Evolutionary conservation across 1,284 basidiomycete species (phyloP).

Genomic region (Cryptococcus neoformans): DNA sequence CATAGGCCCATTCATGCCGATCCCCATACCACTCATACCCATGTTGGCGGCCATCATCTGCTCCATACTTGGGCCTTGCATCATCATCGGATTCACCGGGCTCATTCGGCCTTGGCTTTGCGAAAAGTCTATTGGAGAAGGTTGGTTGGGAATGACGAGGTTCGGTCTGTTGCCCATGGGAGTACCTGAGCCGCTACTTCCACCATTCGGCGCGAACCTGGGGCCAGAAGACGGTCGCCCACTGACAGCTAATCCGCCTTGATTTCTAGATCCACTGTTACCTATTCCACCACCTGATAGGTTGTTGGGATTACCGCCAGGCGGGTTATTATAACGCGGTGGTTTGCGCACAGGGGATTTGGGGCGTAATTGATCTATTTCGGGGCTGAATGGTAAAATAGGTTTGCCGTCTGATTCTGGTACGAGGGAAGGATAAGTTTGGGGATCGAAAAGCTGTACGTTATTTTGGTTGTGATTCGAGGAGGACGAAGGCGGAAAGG

Average conservation of each 20-base stretch:
- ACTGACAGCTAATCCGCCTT: too few relatives aligned
- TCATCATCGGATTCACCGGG: background rate
- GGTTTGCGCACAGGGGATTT: slow-evolving; percentile 63
- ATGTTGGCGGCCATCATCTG: slow-evolving; percentile 30
- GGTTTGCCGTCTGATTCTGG: slow-evolving; percentile 17
- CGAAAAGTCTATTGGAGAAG: background rate
- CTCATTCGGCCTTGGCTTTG: background rate
- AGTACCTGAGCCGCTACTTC: background rate
- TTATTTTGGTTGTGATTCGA: background rate
- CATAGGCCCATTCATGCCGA: background rate
- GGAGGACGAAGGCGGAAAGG: slow-evolving; percentile 6
- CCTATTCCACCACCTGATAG: too few relatives aligned
- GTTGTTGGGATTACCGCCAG: too few relatives aligned
- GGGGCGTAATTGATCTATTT: slow-evolving; percentile 80
- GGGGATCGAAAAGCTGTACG: slow-evolving; percentile 50
- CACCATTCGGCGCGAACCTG: too few relatives aligned
- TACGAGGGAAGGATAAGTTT: slow-evolving; percentile 53
- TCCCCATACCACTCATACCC: background rate
- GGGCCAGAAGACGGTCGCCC: too few relatives aligned
- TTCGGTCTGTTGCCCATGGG: background rate
- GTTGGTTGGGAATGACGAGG: too few relatives aligned
- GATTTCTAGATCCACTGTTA: too few relatives aligned
- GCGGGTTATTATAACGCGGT: background rate
- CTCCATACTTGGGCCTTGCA: background rate
- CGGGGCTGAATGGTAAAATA: slow-evolving; percentile 25